A percentile compares a stretch with the other conserved stretches of the same genome.
These are phyloP conservation scores for Carex myosuroides DNA, from an alignment of 176 grass and related monocot genomes.

Conservation along the genomic window DNA sequence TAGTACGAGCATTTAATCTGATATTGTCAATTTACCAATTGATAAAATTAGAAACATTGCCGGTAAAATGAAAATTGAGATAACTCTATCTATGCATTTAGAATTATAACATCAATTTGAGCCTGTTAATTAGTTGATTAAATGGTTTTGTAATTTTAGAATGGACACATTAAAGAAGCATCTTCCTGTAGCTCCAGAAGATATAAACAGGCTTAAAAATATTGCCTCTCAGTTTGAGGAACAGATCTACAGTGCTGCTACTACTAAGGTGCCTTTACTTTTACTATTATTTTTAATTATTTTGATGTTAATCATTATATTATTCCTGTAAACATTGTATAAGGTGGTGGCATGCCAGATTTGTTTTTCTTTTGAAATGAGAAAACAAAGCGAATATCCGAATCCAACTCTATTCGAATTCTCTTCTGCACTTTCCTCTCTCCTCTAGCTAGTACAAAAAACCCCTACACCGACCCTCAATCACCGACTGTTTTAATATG, in stretches of 20 bases:
- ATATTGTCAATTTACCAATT: neutral
- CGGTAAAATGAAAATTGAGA: neutral
- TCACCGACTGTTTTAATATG: too few relatives aligned
- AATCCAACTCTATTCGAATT: too few relatives aligned
- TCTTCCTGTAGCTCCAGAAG: slow-evolving; percentile 51
- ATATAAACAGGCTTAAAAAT: slow-evolving; percentile 50
- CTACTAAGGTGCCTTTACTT: slow-evolving; percentile 39
- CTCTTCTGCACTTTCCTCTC: too few relatives aligned
- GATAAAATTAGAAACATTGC: neutral
- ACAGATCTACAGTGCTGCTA: slow-evolving; percentile 53
- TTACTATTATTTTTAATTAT: neutral
- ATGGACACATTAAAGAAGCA: slow-evolving; percentile 83
- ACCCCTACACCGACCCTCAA: too few relatives aligned
- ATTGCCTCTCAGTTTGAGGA: slow-evolving; percentile 75
- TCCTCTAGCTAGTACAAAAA: too few relatives aligned
- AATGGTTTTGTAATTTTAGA: slow-evolving; percentile 32
- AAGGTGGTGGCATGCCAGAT: neutral
- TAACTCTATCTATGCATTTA: neutral
- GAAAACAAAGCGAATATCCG: too few relatives aligned
- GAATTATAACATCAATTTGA: neutral
- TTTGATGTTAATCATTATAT: neutral
- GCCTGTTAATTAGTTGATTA: neutral
- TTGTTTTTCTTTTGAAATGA: neutral
- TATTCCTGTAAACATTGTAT: neutral
- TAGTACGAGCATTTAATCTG: neutral